Conservation (phyloP, 1,284 basidiomycete species). For the Acaromyces ingoldii region DNA sequence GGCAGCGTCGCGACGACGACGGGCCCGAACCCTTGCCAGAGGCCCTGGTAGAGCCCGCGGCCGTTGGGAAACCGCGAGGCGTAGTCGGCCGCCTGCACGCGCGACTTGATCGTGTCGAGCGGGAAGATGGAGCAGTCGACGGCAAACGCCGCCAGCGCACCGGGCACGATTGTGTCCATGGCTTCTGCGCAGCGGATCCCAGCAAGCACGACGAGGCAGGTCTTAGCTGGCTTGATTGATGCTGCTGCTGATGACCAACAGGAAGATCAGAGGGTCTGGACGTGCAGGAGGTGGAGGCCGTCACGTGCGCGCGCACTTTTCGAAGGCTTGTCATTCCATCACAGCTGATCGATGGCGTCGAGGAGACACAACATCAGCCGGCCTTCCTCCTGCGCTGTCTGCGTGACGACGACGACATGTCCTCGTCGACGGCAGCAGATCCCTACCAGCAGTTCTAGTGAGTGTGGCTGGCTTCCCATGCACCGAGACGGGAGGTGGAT, state of each 20-base stretch:
- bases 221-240: too few relatives aligned
- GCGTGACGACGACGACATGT: too few relatives aligned
- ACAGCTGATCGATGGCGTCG: too few relatives aligned
- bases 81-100: slow-evolving; percentile 11
- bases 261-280: too few relatives aligned
- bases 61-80: slow-evolving; percentile 12
- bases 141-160: slow-evolving; percentile 13
- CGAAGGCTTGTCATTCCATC: too few relatives aligned
- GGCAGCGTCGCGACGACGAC: slow-evolving; percentile 19
- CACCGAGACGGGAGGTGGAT: neutral
- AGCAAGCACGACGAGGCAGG: too few relatives aligned
- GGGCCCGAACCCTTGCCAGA: slow-evolving; percentile 18
- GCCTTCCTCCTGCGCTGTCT: too few relatives aligned
- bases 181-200: too few relatives aligned
- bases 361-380: too few relatives aligned
- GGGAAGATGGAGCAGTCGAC: slow-evolving; percentile 16
- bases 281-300: too few relatives aligned
- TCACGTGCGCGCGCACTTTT: too few relatives aligned
- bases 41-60: slow-evolving; percentile 10
- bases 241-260: too few relatives aligned
- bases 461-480: slow-evolving; percentile 2
- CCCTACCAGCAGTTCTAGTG: slow-evolving; percentile 48
- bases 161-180: slow-evolving; percentile 11
- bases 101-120: slow-evolving; percentile 18
- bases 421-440: slow-evolving; percentile 18